Evolutionary conservation across 768 basidiomycete genomes (phyloP), one percentile per base, ranked within the genome.

Genomic region (Auricularia cornea): DNA sequence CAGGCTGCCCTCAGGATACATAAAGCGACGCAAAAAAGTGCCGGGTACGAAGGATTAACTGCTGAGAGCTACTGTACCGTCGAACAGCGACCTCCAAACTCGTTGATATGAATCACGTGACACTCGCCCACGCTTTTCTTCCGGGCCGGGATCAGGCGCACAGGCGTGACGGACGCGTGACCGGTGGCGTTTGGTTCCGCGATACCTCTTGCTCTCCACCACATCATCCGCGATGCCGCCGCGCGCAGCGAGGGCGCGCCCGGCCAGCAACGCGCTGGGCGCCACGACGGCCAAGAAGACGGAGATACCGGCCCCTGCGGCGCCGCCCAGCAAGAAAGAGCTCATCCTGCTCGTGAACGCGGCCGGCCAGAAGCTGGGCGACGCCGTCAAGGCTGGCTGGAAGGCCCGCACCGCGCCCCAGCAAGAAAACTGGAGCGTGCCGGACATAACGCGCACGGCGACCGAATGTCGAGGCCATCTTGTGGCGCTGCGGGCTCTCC

Each of bases 381-480:
- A 68, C 2, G 62, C 83, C 11, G 71, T 82, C 32, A 82, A 87
- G 65, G 79, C 81, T 0, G 87, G 87, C 1, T 86, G 85, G 87
- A 88, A 84, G 73, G 72, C 69, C 5, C 70, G 71, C 60, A 74
- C 72, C 3, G 52, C 76, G 12, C 72, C 76, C 40, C 57, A 66
- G 40, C 59, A 64, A 29, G 64, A 68, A 23, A 30, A 35, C 20
- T 61, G 59, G 40, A 54, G 33, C 26, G 30, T 33, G 10, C 31
- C 26, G 23, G 33, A 56, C 20, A 29, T 30, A 3, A 44, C 26
- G 6, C 28, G 32, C 10, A 32, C 35, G 48, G 44, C n/a, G 16
- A 60, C 29, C 6, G 26, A 41, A 6, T 31, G 56, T 14, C 70
- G 76, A 18, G 77, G 75, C 60, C 78, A 82, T 60, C 70, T 92